Base-by-base conservation (phyloP, 2,329 filamentous ascomycete species). In the Kalmusia sp. region DNA sequence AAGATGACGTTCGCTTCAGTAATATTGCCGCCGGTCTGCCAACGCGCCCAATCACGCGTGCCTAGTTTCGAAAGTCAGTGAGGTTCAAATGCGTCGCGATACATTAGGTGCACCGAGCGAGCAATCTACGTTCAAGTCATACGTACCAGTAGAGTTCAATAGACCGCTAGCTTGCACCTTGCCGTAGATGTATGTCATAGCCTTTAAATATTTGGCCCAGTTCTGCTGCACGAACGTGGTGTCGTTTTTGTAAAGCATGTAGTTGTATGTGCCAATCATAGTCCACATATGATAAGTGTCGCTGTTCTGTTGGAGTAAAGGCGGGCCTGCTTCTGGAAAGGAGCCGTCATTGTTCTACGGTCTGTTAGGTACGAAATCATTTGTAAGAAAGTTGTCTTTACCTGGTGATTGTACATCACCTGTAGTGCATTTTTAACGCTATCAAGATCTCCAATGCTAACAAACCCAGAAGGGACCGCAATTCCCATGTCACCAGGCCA, bases 181-280 rank as follows among this genome's bases (percentile, higher is more conserved):
- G 22, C 55, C 64, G 35, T 77, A 75, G 28, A 80, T 76, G 44
- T 71, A 79, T 3, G 74, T 49, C 74, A 86, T 79, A 0, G 79
- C 82, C 6, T 65, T 64, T 6, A 77, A 65, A 58, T 85, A 85
- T 3, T 73, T 75, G 0, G 70, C 58, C 83, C 82, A 86, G 22
- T 79, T 79, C 4, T 61, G 49, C 3, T 62, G 55, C 11, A 86
- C 62, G 51, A 82, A 86, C 0, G 64, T 67, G 4, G 77, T 69
- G 50, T 87, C 81, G 21, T 81, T 80, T 1, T 82, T 81, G 58
- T 79, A 86, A 2, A 85, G 72, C 38, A 84, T 76, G 59, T 86
- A 86, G 46, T 85, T 83, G 64, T 83, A 83, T 5, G 81, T 82
- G 2, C 83, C 82, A 37, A 87, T 82, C 68, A 87, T 77, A 1